Evolutionary conservation across 305 asterid genomes (phyloP).

Genomic region (Ilex paraguariensis): DNA sequence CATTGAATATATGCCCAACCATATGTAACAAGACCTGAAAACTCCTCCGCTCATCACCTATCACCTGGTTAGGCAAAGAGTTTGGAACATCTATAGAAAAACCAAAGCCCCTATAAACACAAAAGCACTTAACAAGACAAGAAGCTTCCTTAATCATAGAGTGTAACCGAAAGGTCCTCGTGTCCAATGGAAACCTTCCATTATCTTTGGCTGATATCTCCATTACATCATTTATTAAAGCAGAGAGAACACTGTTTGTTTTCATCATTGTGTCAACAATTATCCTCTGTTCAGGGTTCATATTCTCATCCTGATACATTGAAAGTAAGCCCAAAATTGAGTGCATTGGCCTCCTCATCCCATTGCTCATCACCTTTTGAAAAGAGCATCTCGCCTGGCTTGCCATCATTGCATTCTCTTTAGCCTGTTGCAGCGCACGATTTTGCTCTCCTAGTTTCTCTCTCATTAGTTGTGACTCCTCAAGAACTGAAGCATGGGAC

Average conservation of each 20-base stretch:
- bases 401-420: conserved; percentile 2
- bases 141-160: not conserved
- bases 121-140: not conserved
- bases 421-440: not conserved
- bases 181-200: not conserved
- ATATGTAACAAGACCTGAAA: conserved; percentile 1
- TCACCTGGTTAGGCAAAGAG: not conserved
- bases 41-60: not conserved
- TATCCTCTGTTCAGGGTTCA: not conserved
- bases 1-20: not conserved
- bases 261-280: conserved; percentile 1
- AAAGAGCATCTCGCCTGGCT: conserved; percentile 1
- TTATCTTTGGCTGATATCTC: not conserved
- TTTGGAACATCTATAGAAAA: not conserved
- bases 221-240: conserved; percentile 1
- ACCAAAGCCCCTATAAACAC: not conserved
- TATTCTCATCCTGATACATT: not conserved
- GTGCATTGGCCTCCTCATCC: not conserved
- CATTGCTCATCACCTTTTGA: not conserved
- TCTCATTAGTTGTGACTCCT: not conserved
- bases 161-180: not conserved
- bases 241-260: not conserved
- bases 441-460: not conserved
- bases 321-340: conserved; percentile 2
- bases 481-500: conserved; percentile 1